phyloP scores from a whole-genome alignment of 2,329 filamentous ascomycete genomes.

The Cladophialophora psammophila region DNA sequence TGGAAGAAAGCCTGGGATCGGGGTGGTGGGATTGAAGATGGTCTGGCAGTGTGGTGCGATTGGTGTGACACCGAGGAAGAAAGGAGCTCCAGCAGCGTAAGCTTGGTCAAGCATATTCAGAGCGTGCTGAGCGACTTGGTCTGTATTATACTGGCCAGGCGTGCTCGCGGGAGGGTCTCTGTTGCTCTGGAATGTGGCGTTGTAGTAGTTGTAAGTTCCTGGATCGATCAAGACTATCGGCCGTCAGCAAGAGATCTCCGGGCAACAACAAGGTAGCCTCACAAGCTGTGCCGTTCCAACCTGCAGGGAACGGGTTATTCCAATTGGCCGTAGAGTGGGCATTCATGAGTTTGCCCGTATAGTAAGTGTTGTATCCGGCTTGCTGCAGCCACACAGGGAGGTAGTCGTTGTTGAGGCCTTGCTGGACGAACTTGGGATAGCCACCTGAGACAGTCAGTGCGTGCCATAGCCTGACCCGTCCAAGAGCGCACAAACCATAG shows the following conservation, averaged over 20 bases:
- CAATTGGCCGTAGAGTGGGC: constrained; percentile 59
- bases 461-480: not conserved
- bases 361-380: constrained; percentile 61
- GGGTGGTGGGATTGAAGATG: constrained; percentile 37
- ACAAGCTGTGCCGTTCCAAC: constrained; percentile 50
- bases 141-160: constrained; percentile 62
- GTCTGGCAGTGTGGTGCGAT: constrained; percentile 71
- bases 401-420: constrained; percentile 59
- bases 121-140: constrained; percentile 67
- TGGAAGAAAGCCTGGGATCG: constrained; percentile 49
- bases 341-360: constrained; percentile 64
- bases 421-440: constrained; percentile 60
- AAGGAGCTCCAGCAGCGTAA: constrained; percentile 61
- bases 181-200: constrained; percentile 69
- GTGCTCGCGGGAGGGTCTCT: constrained; percentile 61
- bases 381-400: constrained; percentile 61
- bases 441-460: constrained; percentile 41
- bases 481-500: constrained; percentile 26
- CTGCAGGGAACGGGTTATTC: constrained; percentile 48
- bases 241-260: not conserved
- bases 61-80: constrained; percentile 72
- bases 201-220: constrained; percentile 71
- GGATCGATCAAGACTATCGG: constrained; percentile 50
- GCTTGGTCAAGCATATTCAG: constrained; percentile 69
- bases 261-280: not conserved